A percentile compares a stretch with the other conserved stretches of the same genome.
Evolutionary conservation across 2,329 filamentous ascomycete species (phyloP).

Genomic region (Myriosclerotinia duriaeana): DNA sequence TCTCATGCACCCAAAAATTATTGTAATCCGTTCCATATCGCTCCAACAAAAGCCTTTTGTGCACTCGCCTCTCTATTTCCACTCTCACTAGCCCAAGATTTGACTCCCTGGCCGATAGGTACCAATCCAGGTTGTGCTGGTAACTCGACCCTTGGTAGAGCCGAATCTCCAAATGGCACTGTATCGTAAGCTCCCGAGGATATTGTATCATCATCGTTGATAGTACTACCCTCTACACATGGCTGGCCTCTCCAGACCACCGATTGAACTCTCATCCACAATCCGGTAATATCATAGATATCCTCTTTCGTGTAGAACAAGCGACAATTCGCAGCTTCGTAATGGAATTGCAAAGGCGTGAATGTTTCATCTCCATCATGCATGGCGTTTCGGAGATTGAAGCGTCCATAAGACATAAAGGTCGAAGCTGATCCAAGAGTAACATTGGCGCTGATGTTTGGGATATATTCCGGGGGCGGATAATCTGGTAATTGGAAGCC

Average conservation of each 20-base stretch:
- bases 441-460: constrained; percentile 17
- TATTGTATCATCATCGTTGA: constrained; percentile 5
- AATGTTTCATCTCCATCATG: constrained; percentile 32
- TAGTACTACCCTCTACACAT: constrained; percentile 38
- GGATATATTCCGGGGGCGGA: constrained; percentile 43
- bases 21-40: constrained; percentile 17
- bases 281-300: constrained; percentile 40
- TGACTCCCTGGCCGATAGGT: constrained; percentile 4
- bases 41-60: constrained; percentile 18
- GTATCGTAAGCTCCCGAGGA: constrained; percentile 12
- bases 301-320: constrained; percentile 56
- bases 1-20: background rate
- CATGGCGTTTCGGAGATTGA: constrained; percentile 39
- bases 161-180: constrained; percentile 7
- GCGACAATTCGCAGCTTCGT: constrained; percentile 60
- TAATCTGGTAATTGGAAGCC: constrained; percentile 25
- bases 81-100: constrained; percentile 19
- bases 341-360: constrained; percentile 58
- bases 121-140: constrained; percentile 7
- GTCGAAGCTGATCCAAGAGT: constrained; percentile 1
- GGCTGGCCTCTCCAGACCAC: constrained; percentile 44
- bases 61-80: constrained; percentile 13
- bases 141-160: constrained; percentile 7
- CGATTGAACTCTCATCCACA: constrained; percentile 51
- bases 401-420: background rate